phyloP scores from a whole-genome alignment of 2,329 filamentous ascomycete species.

The Aspergillus caelatus region DNA sequence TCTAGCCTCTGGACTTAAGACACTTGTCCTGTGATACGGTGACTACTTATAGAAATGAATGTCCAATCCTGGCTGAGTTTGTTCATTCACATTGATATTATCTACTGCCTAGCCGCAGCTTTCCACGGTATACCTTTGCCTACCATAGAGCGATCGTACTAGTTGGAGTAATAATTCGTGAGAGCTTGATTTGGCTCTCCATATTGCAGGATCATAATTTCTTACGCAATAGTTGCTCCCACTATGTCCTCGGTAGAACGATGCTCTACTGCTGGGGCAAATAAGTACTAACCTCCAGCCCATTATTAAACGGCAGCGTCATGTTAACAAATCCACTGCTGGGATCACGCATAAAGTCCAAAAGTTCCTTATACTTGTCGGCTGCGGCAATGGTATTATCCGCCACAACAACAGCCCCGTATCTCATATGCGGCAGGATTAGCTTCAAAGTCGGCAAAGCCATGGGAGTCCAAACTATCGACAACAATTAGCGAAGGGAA shows the following conservation, averaged over 20 bases:
- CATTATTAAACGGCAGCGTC: slow-evolving; percentile 53
- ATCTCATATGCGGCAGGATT: slow-evolving; percentile 36
- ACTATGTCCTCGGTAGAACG: neutral
- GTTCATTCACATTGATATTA: no score
- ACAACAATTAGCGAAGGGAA: neutral
- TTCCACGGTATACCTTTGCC: no score
- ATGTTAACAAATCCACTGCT: slow-evolving; percentile 54
- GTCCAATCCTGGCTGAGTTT: no score
- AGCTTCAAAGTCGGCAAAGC: slow-evolving; percentile 43
- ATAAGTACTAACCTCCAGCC: slow-evolving; percentile 51
- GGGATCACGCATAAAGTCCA: slow-evolving; percentile 49
- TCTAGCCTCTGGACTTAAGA: no score
- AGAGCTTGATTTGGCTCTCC: neutral
- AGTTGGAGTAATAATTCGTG: no score
- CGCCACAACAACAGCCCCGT: slow-evolving; percentile 40
- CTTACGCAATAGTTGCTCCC: no score
- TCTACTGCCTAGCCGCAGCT: no score
- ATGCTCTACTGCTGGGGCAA: slow-evolving; percentile 5
- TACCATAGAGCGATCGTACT: no score
- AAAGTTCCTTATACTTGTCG: slow-evolving; percentile 47
- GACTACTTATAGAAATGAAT: no score
- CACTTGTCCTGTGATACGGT: no score
- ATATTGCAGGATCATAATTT: no score
- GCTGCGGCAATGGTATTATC: slow-evolving; percentile 41
- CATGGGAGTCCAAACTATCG: slow-evolving; percentile 43